Evolutionary conservation across 257 asterid species (phyloP).

Genomic region (Mitragyna speciosa): DNA sequence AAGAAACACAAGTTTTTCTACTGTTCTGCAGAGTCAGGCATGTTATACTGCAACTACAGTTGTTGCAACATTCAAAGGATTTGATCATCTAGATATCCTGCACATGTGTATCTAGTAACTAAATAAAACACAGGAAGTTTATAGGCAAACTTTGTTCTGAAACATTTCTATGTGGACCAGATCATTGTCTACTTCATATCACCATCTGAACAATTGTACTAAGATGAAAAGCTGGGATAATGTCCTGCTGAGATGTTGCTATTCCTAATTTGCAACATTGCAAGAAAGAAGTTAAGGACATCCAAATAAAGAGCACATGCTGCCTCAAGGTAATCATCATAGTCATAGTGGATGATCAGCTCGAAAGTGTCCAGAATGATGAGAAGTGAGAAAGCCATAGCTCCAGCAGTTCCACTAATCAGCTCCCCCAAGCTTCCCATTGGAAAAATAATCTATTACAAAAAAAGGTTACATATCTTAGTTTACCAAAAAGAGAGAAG

Average conservation of each 20-base stretch:
- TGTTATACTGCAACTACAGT: not conserved
- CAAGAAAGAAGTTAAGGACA: slow-evolving; percentile 47
- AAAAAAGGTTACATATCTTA: not conserved
- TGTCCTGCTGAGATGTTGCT: not conserved
- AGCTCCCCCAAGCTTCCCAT: slow-evolving; percentile 39
- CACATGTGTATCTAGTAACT: not conserved
- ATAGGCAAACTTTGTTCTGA: not conserved
- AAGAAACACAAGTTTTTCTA: too few relatives aligned
- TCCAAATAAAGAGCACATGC: slow-evolving; percentile 54
- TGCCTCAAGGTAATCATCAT: slow-evolving; percentile 57
- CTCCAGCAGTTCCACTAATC: slow-evolving; percentile 51
- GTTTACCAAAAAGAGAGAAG: not conserved
- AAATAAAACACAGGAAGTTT: too few relatives aligned
- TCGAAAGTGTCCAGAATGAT: slow-evolving; percentile 58
- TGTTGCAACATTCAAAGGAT: not conserved
- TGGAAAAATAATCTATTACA: slow-evolving; percentile 48
- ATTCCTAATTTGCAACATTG: not conserved
- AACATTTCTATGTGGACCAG: not conserved
- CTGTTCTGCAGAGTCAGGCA: not conserved
- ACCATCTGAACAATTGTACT: not conserved
- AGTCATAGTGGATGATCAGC: slow-evolving; percentile 51
- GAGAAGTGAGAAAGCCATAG: slow-evolving; percentile 52
- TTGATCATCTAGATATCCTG: not conserved
- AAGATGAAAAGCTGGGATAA: not conserved
- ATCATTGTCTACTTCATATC: not conserved